Conservation (phyloP, 805 yeast genomes). For the Lachancea fermentati region DNA sequence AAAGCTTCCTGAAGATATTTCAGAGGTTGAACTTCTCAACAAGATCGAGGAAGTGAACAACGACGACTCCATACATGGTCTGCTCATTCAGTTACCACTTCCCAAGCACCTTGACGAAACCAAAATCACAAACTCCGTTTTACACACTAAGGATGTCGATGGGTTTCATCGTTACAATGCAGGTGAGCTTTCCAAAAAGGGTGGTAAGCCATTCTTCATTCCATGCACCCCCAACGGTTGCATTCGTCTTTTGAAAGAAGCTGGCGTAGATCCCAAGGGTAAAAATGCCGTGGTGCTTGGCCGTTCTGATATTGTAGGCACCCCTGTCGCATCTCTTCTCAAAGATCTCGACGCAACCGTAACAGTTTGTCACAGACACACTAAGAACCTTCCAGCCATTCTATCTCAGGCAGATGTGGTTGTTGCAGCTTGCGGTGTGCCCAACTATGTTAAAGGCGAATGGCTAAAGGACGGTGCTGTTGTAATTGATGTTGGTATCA, state of each 20-base stretch:
- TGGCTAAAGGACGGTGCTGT: constrained; percentile 82
- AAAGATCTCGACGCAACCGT: constrained; percentile 72
- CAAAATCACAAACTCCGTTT: constrained; percentile 59
- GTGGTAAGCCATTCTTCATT: constrained; percentile 62
- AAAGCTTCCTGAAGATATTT: constrained; percentile 49
- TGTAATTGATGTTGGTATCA: constrained; percentile 93
- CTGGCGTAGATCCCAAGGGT: constrained; percentile 54
- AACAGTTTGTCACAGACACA: constrained; percentile 65
- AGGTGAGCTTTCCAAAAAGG: constrained; percentile 70
- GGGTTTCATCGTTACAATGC: constrained; percentile 76
- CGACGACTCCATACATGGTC: constrained; percentile 59
- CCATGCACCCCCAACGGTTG: constrained; percentile 87
- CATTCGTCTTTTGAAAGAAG: constrained; percentile 53
- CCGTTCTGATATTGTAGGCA: constrained; percentile 81
- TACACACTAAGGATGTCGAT: constrained; percentile 69
- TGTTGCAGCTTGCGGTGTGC: constrained; percentile 85
- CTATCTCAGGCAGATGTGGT: constrained; percentile 67
- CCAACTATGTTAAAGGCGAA: constrained; percentile 79
- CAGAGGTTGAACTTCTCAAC: constrained; percentile 51
- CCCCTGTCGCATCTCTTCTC: constrained; percentile 68
- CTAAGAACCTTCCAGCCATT: constrained; percentile 46
- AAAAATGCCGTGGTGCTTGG: constrained; percentile 79
- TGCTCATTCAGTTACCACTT: constrained; percentile 71
- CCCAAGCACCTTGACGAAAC: constrained; percentile 68
- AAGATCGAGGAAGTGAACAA: constrained; percentile 52